Evolutionary conservation across 495 filamentous ascomycete species (phyloP).

Genomic region (Hypoxylon intermedium): DNA sequence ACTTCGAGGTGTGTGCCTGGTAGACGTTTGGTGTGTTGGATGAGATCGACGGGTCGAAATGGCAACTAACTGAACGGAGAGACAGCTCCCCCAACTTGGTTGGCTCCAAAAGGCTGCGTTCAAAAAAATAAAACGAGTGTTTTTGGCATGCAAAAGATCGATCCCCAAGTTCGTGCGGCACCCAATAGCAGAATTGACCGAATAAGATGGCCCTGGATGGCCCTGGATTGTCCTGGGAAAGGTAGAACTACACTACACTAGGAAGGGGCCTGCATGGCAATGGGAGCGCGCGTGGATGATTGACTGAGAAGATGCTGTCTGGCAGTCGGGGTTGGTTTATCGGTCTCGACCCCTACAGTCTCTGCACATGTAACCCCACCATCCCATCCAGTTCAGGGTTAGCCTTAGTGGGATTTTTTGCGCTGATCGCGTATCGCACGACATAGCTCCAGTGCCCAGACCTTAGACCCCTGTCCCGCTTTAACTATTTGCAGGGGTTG

Average conservation of each 20-base stretch:
- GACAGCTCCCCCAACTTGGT: slow-evolving; percentile 16
- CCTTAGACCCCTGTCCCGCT: slow-evolving; percentile 32
- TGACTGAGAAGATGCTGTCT: slow-evolving; percentile 2
- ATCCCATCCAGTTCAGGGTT: slow-evolving; percentile 15
- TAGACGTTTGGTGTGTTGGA: too few relatives aligned
- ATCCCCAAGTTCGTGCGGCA: slow-evolving; percentile 30
- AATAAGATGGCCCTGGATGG: neutral
- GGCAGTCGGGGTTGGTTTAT: slow-evolving; percentile 12
- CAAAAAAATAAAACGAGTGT: slow-evolving; percentile 31
- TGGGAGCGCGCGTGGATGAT: slow-evolving; percentile 15
- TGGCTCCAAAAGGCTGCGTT: slow-evolving; percentile 20
- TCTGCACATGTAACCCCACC: slow-evolving; percentile 29
- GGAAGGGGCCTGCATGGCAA: slow-evolving; percentile 25
- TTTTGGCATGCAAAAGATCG: slow-evolving; percentile 29
- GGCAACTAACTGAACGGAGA: slow-evolving; percentile 19
- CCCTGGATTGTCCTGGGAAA: slow-evolving; percentile 18
- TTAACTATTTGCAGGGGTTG: slow-evolving; percentile 16
- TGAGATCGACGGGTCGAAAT: slow-evolving; percentile 21
- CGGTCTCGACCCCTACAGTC: slow-evolving; percentile 5
- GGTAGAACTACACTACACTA: too few relatives aligned
- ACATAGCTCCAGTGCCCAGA: slow-evolving; percentile 36
- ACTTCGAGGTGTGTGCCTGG: slow-evolving; percentile 27
- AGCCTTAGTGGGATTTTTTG: slow-evolving; percentile 39
- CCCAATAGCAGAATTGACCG: slow-evolving; percentile 6
- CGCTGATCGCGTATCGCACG: slow-evolving; percentile 38